Base-by-base conservation (phyloP, 495 filamentous ascomycete genomes). In the Hypoxylon subgilvum region DNA sequence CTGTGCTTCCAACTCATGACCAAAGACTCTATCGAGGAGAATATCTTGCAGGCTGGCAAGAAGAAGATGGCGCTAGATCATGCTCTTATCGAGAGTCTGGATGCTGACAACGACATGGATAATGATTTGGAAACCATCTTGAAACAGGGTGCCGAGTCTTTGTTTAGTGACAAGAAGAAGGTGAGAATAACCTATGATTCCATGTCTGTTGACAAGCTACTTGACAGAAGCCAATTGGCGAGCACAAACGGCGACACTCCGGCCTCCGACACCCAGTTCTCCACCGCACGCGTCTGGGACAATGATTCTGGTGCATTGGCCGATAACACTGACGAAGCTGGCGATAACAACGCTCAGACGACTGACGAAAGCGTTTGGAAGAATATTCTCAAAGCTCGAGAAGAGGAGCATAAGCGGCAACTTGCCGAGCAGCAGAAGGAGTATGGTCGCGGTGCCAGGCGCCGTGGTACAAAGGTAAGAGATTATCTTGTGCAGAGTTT, bases 61-160 rank as follows among this genome's bases (percentile, higher is more conserved):
- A 95, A 90, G 73, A 99, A 99, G 76, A 87, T 97, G 78, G 89
- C 88, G 0, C 81, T 99, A 0, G 94, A 97, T 52, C 92, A 97
- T 67, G 85, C 93, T 1, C 84, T 99, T 4, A 96, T 97, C 52
- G 90, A 97, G 65, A 86, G 83, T 28, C 90, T 97, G 82, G 89
- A 88, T 42, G 82, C 82, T 1, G 86, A 92, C 22, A 88, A 92
- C 41, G 85, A 91, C 16, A 83, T 82, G 19, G 81, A 78, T 3
- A 74, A 87, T 27, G 91, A 97, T 70, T 65, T 97, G 5, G 91
- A 96, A 58, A 91, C 90, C 0, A 91, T 97, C 45, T 79, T 99
- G 16, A 87, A 88, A 50, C 88, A 94, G 73, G 95, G 94, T 35
- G 91, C 94, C 0, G 82, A 88, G 34, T 88, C 91, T 1, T 73